A percentile compares a stretch with the other conserved stretches of the same genome.
phyloP scores from a whole-genome alignment of 129 eudicot species.

The Flaveria trinervia region DNA sequence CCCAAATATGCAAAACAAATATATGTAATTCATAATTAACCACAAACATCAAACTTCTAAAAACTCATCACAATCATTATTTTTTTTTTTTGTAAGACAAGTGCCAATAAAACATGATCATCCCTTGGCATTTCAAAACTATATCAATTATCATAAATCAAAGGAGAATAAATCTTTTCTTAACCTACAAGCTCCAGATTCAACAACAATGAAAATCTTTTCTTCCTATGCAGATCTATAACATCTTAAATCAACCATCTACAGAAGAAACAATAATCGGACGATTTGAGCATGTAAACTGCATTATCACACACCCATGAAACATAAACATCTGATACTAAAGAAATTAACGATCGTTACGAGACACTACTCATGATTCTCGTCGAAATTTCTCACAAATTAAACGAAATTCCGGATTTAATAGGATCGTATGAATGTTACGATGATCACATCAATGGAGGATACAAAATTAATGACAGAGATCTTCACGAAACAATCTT shows the following conservation, averaged over 20 bases:
- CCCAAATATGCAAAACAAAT: conserved; percentile 9
- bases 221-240: conserved; percentile 5
- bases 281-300: conserved; percentile 9
- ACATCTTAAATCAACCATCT: conserved; percentile 4
- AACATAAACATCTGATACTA: background rate
- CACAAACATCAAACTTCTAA: conserved; percentile 9
- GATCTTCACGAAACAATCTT: background rate
- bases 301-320: background rate
- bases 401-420: conserved; percentile 14
- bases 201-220: background rate
- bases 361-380: conserved; percentile 9
- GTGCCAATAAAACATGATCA: background rate
- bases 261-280: background rate
- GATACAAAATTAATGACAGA: background rate
- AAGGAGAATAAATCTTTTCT: background rate
- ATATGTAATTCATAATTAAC: conserved; percentile 1
- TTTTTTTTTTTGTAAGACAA: too few species aligned
- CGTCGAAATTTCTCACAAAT: background rate
- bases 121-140: background rate
- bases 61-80: background rate
- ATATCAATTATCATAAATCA: conserved; percentile 15
- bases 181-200: conserved; percentile 15
- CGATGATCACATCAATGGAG: background rate
- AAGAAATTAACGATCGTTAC: background rate
- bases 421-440: background rate